A percentile compares a stretch with the other conserved stretches of the same genome.
Evolutionary conservation across 129 eudicot species (phyloP).

Genomic region (Pseudognaphalium luteoalbum): DNA sequence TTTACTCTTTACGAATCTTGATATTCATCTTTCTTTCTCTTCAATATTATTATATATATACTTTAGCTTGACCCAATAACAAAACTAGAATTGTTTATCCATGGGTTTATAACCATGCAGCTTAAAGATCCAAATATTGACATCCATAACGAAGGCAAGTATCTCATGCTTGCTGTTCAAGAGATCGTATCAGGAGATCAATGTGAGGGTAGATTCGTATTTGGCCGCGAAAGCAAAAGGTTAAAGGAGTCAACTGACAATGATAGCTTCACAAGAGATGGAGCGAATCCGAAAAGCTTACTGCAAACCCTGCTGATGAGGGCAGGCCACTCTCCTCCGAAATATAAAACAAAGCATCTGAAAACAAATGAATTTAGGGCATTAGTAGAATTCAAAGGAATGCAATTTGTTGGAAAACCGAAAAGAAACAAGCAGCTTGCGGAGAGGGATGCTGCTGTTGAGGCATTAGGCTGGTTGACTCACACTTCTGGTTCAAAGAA

Average conservation of each 20-base stretch:
- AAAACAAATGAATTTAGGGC: slow-evolving; percentile 97
- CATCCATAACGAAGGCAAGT: slow-evolving; percentile 89
- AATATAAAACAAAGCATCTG: slow-evolving; percentile 90
- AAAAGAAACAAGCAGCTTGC: slow-evolving; percentile 84
- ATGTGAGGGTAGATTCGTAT: slow-evolving; percentile 91
- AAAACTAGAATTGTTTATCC: not conserved
- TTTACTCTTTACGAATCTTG: not conserved
- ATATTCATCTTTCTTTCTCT: not conserved
- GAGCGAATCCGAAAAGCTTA: slow-evolving; percentile 88
- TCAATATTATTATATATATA: not conserved
- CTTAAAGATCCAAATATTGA: slow-evolving; percentile 76
- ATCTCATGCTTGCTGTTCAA: slow-evolving; percentile 89
- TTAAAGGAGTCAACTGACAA: slow-evolving; percentile 45
- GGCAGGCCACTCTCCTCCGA: slow-evolving; percentile 97
- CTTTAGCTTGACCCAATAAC: not conserved
- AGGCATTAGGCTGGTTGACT: slow-evolving; percentile 94
- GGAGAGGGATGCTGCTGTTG: slow-evolving; percentile 91
- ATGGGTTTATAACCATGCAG: slow-evolving; percentile 41
- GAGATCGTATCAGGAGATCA: slow-evolving; percentile 91
- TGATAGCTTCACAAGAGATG: slow-evolving; percentile 77
- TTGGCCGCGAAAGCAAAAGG: slow-evolving; percentile 84
- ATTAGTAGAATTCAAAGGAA: slow-evolving; percentile 87
- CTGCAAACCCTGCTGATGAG: slow-evolving; percentile 91
- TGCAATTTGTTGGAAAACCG: slow-evolving; percentile 98
- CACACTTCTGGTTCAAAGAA: slow-evolving; percentile 60